Evolutionary conservation across 1,284 basidiomycete species (phyloP).

Genomic region (Anthracocystis setariae): DNA sequence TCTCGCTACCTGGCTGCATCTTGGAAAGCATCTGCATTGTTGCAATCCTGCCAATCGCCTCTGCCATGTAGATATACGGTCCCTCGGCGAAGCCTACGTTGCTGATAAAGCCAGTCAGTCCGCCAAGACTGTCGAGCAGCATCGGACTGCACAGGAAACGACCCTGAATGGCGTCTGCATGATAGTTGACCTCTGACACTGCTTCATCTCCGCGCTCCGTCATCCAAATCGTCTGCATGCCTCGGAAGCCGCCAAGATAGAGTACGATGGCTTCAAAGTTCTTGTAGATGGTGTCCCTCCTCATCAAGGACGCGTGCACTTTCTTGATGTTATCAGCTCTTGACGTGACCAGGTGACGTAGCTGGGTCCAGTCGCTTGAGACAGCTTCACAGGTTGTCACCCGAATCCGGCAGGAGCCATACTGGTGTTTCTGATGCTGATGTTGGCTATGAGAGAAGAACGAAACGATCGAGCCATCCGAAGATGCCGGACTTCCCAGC

Average conservation of each 20-base stretch:
- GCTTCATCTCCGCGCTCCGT: slow-evolving; percentile 40
- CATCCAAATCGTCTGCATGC: slow-evolving; percentile 49
- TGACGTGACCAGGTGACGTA: slow-evolving; percentile 32
- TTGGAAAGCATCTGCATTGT: slow-evolving; percentile 21
- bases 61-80: slow-evolving; percentile 45
- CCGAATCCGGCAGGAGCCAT: slow-evolving; percentile 39
- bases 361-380: slow-evolving; percentile 23
- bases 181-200: slow-evolving; percentile 31
- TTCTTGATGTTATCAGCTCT: slow-evolving; percentile 15
- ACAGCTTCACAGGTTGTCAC: slow-evolving; percentile 4
- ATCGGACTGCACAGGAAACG: slow-evolving; percentile 45
- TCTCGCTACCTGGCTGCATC: slow-evolving; percentile 20
- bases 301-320: slow-evolving; percentile 20
- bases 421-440: slow-evolving; percentile 43
- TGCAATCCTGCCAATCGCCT: slow-evolving; percentile 40
- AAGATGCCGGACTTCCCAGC: slow-evolving; percentile 28
- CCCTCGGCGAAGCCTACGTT: slow-evolving; percentile 47
- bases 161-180: slow-evolving; percentile 27
- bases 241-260: slow-evolving; percentile 42
- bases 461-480: slow-evolving; percentile 34
- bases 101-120: slow-evolving; percentile 52
- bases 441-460: slow-evolving; percentile 46
- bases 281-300: slow-evolving; percentile 35
- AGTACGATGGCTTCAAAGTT: slow-evolving; percentile 49
- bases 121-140: slow-evolving; percentile 50